Conservation (phyloP, 495 filamentous ascomycete species). For the Penicillium atrosanguineum region DNA sequence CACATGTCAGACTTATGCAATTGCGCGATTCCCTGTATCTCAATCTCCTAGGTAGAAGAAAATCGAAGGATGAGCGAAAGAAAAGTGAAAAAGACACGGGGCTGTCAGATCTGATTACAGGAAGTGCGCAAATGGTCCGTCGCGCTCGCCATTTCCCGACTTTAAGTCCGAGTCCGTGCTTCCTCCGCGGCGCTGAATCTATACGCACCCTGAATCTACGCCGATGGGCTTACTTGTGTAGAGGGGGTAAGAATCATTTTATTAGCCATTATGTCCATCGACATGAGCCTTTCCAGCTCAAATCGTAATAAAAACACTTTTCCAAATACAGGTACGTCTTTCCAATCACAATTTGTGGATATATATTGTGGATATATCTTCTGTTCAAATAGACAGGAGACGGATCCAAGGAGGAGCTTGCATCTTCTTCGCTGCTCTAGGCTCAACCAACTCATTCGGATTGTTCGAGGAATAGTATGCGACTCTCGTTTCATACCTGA, state of each 20-base stretch:
- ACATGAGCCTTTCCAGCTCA: no score
- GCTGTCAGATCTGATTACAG: constrained; percentile 1
- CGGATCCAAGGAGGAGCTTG: constrained; percentile 28
- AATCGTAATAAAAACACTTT: no score
- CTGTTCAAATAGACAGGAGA: neutral
- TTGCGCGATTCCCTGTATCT: no score
- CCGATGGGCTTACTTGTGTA: no score
- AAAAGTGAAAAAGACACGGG: neutral
- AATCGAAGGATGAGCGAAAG: neutral
- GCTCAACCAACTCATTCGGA: constrained; percentile 56
- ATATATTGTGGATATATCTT: neutral
- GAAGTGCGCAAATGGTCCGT: constrained; percentile 28
- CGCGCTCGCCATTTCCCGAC: constrained; percentile 27
- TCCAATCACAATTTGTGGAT: no score
- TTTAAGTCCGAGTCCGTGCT: constrained; percentile 1
- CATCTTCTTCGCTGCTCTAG: constrained; percentile 35
- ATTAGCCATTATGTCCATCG: no score
- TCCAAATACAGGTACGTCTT: no score
- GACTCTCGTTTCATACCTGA: constrained; percentile 1
- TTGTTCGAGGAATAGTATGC: constrained; percentile 55
- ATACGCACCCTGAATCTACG: no score
- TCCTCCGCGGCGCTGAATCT: no score
- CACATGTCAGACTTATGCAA: no score
- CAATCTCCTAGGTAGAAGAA: no score
- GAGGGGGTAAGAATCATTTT: no score